Conservation (phyloP, 768 basidiomycete species). For the Dictyophora rubrovolvata region DNA sequence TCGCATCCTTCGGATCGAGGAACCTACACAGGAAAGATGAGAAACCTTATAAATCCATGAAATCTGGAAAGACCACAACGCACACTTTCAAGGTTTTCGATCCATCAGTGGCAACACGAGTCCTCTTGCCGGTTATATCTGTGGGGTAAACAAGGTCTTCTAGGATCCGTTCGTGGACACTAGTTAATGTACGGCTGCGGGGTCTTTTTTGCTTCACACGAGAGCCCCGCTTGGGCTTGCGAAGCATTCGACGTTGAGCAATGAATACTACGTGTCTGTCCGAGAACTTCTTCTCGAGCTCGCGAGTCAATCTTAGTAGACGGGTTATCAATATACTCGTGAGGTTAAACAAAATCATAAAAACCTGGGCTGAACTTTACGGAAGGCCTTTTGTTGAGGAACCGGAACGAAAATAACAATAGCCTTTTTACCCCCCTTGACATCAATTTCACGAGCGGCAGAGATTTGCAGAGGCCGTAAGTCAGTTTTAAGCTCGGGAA, state of each 20-base stretch:
- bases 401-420: conserved; percentile 98
- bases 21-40: conserved; percentile 41
- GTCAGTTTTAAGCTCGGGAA: conserved; percentile 96
- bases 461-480: conserved; percentile 94
- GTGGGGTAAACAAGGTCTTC: conserved; percentile 99
- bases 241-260: conserved; percentile 96
- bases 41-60: conserved; percentile 12
- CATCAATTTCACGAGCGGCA: conserved; percentile 97
- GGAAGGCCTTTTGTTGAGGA: conserved; percentile 96
- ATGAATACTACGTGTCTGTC: conserved; percentile 99
- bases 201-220: conserved; percentile 94
- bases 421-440: conserved; percentile 98
- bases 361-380: conserved; percentile 93
- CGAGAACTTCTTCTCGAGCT: conserved; percentile 99
- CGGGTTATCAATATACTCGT: conserved; percentile 1
- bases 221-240: conserved; percentile 91
- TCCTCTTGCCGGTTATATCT: conserved; percentile 98
- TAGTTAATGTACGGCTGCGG: conserved; percentile 91
- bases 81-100: conserved; percentile 97
- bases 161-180: conserved; percentile 95
- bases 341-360: conserved; percentile 9
- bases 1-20: conserved; percentile 96
- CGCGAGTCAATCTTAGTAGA: conserved; percentile 81
- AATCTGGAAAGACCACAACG: conserved; percentile 21
- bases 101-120: conserved; percentile 86